Base-by-base conservation (phyloP, 768 basidiomycete genomes). In the Mycena vulgaris region DNA sequence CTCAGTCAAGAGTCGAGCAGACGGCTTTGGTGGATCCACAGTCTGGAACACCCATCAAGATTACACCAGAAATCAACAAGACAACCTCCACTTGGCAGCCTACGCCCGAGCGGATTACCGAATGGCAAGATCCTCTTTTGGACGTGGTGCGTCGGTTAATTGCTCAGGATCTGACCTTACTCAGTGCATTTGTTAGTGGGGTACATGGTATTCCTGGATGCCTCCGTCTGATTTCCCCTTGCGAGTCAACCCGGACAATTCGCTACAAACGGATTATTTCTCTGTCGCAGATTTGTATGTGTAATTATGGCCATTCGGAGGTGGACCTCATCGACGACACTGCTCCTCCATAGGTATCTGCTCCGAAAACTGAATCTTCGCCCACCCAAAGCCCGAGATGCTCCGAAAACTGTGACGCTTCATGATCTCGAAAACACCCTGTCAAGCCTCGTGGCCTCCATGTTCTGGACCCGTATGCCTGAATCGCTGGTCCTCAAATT, bases 401-500 rank as follows among this genome's bases (percentile, higher is more conserved):
- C 25, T 35, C 21, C 25, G 37, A 19, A 3, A n/a, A 61, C 21
- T 21, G 11, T 49, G 27, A 40, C 39, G 2, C n/a, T 61, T 7
- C 59, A 61, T 23, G 45, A 48, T 1, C 11, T 61, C 13, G 59
- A 61, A 35, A 61, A 61, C 16, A 17, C 45, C 17, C 30, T 61
- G 1, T 47, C 59, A 28, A 30, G 13, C 2, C 13, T 61, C 13
- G 25, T 35, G 3, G 59, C 59, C 30, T 30, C 42, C 42, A 61
- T 61, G 28, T 61, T 61, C 8, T 61, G 59, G 45, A 61, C 45
- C 19, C 23, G 59, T 61, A 48, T 16, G 59, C 23, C 2, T 5
- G 1, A 45, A 11, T 21, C 16, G 11, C 5, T 23, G 25, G 17
- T 21, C 19, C 4, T 33, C 28, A 13, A 11, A 3, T n/a, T n/a